A percentile compares a stretch with the other conserved stretches of the same genome.
Evolutionary conservation across 371 early-diverging fungal genomes (phyloP).

Genomic region (Blakeslea trispora): DNA sequence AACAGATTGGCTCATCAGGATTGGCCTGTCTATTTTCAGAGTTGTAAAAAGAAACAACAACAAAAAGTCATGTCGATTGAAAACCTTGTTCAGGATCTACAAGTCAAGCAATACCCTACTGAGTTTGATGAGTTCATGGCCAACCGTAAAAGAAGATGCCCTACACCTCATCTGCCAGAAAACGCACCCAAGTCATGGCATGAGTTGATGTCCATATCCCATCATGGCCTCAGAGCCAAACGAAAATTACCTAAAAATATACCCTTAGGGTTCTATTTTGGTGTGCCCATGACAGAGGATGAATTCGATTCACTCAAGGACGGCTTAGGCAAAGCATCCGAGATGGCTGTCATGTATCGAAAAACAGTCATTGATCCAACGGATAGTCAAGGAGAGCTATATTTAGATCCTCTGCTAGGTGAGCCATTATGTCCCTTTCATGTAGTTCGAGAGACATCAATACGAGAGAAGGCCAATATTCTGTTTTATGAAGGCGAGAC

Average conservation of each 20-base stretch:
- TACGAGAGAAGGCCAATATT: slow-evolving; percentile 56
- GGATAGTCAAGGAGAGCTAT: slow-evolving; percentile 74
- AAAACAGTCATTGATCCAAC: slow-evolving; percentile 87
- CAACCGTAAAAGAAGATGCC: slow-evolving; percentile 22
- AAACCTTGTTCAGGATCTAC: slow-evolving; percentile 15
- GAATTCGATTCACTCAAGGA: slow-evolving; percentile 86
- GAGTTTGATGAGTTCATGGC: slow-evolving; percentile 40
- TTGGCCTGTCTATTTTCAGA: slow-evolving; percentile 83
- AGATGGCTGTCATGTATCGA: slow-evolving; percentile 65
- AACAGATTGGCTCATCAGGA: slow-evolving; percentile 64
- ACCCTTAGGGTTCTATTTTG: slow-evolving; percentile 87
- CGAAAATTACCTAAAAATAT: slow-evolving; percentile 68
- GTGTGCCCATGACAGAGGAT: slow-evolving; percentile 88
- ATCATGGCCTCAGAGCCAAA: slow-evolving; percentile 73
- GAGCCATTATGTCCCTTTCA: slow-evolving; percentile 80
- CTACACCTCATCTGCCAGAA: background rate
- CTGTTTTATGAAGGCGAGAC: slow-evolving; percentile 71
- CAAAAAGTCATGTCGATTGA: slow-evolving; percentile 2
- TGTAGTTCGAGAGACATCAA: slow-evolving; percentile 76
- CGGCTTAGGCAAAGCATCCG: slow-evolving; percentile 55
- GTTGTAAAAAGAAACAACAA: slow-evolving; percentile 27
- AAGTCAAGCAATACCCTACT: slow-evolving; percentile 17
- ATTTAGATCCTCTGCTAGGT: slow-evolving; percentile 56
- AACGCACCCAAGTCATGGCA: slow-evolving; percentile 33
- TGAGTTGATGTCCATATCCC: slow-evolving; percentile 52